Conservation (phyloP, 2,329 filamentous ascomycete species). For the Aspergillus sergii region DNA sequence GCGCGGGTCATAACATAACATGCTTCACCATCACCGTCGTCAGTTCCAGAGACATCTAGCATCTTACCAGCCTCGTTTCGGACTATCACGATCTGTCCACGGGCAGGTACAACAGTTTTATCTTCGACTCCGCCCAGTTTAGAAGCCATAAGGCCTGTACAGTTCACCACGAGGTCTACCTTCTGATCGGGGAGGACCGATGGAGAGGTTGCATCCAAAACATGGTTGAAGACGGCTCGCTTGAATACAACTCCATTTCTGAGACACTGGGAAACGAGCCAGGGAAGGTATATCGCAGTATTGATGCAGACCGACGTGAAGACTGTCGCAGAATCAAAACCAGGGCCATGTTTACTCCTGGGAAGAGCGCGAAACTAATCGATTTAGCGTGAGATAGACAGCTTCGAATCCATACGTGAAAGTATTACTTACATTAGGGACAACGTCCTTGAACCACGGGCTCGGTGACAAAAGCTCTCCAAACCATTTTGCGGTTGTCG, state of each 20-base stretch:
- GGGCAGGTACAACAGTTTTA: slow-evolving; percentile 67
- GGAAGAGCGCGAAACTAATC: slow-evolving; percentile 61
- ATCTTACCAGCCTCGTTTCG: slow-evolving; percentile 73
- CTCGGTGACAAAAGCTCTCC: slow-evolving; percentile 65
- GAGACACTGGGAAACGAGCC: slow-evolving; percentile 76
- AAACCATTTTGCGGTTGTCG: slow-evolving; percentile 59
- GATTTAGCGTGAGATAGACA: background rate
- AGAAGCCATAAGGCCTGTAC: slow-evolving; percentile 73
- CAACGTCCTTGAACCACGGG: slow-evolving; percentile 70
- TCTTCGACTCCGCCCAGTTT: slow-evolving; percentile 82
- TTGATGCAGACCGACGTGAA: slow-evolving; percentile 91
- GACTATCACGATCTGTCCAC: slow-evolving; percentile 82
- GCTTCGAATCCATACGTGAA: background rate
- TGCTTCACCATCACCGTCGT: slow-evolving; percentile 70
- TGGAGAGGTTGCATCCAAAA: slow-evolving; percentile 65
- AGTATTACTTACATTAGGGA: slow-evolving; percentile 59
- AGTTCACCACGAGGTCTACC: slow-evolving; percentile 76
- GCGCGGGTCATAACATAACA: slow-evolving; percentile 83
- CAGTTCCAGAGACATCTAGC: slow-evolving; percentile 68
- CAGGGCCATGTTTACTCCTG: slow-evolving; percentile 58
- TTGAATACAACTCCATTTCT: slow-evolving; percentile 68
- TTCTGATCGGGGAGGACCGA: slow-evolving; percentile 53
- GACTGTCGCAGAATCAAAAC: slow-evolving; percentile 69
- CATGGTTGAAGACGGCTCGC: slow-evolving; percentile 64
- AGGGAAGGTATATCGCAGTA: slow-evolving; percentile 79